These are phyloP conservation scores for Silene vulgaris DNA, from an alignment of 179 eudicot species.

Conservation along the genomic window DNA sequence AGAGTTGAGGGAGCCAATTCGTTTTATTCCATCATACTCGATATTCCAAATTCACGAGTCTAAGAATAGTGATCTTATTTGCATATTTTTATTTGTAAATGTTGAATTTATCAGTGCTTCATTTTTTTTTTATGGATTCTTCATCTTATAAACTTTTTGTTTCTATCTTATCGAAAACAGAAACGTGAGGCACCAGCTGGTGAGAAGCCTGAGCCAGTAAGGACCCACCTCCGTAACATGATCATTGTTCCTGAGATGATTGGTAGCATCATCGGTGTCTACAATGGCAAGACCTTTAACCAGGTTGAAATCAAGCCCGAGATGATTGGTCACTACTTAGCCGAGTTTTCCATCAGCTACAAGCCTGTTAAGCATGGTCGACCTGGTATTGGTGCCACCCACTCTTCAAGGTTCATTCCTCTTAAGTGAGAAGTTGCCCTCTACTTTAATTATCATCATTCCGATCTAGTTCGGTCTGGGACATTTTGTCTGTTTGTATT, in stretches of 20 bases:
- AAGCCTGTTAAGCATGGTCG: slow-evolving; percentile 99
- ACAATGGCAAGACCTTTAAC: slow-evolving; percentile 78
- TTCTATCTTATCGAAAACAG: slow-evolving; percentile 21
- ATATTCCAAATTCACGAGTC: too few species aligned
- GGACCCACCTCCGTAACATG: slow-evolving; percentile 74
- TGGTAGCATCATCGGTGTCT: slow-evolving; percentile 68
- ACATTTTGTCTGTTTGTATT: background rate
- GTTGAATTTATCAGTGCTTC: too few species aligned
- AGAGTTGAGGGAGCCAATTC: too few species aligned
- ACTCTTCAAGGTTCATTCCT: slow-evolving; percentile 98
- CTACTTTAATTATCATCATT: background rate
- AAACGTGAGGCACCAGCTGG: slow-evolving; percentile 75
- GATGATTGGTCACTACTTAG: slow-evolving; percentile 77
- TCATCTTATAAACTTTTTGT: background rate
- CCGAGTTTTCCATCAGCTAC: slow-evolving; percentile 70
- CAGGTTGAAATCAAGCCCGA: slow-evolving; percentile 81
- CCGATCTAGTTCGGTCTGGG: slow-evolving; percentile 5
- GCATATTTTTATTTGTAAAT: too few species aligned
- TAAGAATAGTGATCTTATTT: too few species aligned
- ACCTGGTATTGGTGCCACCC: slow-evolving; percentile 99
- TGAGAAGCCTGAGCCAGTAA: slow-evolving; percentile 70
- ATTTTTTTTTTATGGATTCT: background rate
- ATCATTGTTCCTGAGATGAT: slow-evolving; percentile 82
- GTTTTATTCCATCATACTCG: too few species aligned
- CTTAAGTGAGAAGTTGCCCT: slow-evolving; percentile 48